Percentiles rank a stretch among this genome's conserved stretches.
These are phyloP conservation scores for Colletotrichum eleusines DNA, from an alignment of 2,329 filamentous ascomycete genomes.

Conservation along the genomic window DNA sequence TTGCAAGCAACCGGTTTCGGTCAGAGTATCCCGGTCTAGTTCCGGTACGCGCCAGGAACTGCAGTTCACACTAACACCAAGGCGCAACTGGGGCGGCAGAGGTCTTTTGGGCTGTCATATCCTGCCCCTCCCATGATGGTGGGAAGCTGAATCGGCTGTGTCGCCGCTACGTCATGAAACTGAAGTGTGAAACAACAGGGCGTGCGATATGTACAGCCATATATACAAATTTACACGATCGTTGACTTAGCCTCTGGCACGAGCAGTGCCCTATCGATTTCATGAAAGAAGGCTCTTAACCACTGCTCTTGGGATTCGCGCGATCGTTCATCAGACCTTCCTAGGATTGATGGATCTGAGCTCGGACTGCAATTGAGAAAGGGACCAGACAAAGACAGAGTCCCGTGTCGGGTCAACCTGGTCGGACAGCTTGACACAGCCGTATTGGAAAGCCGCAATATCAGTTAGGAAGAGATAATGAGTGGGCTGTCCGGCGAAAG, in stretches of 20 bases:
- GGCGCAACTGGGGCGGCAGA: slow-evolving; percentile 88
- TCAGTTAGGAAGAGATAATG: neutral
- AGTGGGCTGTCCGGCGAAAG: neutral
- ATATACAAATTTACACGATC: too few relatives aligned
- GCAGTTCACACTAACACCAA: slow-evolving; percentile 79
- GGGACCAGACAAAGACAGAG: neutral
- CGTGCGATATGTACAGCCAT: neutral
- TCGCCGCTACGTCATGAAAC: too few relatives aligned
- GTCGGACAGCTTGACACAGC: neutral
- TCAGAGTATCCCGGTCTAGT: slow-evolving; percentile 71
- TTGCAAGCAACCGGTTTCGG: slow-evolving; percentile 74
- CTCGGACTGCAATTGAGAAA: neutral
- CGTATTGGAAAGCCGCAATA: neutral
- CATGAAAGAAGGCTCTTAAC: neutral
- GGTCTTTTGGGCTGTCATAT: slow-evolving; percentile 93
- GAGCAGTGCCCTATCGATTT: too few relatives aligned
- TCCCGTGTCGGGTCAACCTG: neutral
- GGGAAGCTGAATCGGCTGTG: neutral
- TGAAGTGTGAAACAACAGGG: too few relatives aligned
- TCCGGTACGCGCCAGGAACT: slow-evolving; percentile 66
- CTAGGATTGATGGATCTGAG: neutral
- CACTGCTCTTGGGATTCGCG: neutral
- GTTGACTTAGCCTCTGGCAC: neutral
- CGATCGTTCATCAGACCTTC: neutral
- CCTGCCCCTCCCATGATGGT: slow-evolving; percentile 72